Evolutionary conservation across 805 yeast species (phyloP).

Genomic region (Wickerhamiella lipophila): DNA sequence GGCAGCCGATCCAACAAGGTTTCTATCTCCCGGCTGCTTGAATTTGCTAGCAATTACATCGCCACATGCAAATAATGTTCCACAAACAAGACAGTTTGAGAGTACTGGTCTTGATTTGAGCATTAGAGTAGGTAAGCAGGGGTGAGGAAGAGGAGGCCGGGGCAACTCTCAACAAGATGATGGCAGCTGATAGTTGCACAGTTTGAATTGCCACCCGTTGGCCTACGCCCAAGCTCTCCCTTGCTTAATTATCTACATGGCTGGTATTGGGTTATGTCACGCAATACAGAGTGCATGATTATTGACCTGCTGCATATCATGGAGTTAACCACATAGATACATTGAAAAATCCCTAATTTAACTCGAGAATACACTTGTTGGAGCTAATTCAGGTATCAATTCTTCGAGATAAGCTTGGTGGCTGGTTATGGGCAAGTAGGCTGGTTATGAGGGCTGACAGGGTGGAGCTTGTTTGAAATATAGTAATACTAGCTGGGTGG

Average conservation of each 20-base stretch:
- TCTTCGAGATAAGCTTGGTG: constrained; percentile 1
- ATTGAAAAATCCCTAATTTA: background rate
- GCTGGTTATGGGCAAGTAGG: background rate
- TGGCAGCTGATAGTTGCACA: background rate
- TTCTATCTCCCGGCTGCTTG: constrained; percentile 22
- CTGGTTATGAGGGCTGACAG: background rate
- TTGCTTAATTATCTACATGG: background rate
- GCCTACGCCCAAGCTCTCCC: too few species aligned
- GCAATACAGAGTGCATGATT: background rate
- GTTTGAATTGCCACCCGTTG: too few species aligned
- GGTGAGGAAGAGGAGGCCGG: background rate
- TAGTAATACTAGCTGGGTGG: too few species aligned
- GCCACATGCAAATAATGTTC: constrained; percentile 52
- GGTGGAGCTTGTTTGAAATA: too few species aligned
- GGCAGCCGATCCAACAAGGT: constrained; percentile 33
- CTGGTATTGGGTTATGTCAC: background rate
- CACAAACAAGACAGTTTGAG: constrained; percentile 30
- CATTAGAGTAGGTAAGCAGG: background rate
- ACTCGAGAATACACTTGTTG: too few species aligned
- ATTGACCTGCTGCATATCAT: background rate
- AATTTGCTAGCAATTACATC: constrained; percentile 58
- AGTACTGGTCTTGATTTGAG: constrained; percentile 26
- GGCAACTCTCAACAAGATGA: background rate
- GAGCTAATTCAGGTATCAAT: background rate
- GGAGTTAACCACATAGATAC: background rate